Percentiles rank a stretch among this genome's conserved stretches.
Evolutionary conservation across 2,329 filamentous ascomycete genomes (phyloP).

Genomic region (Bisporella sp.): DNA sequence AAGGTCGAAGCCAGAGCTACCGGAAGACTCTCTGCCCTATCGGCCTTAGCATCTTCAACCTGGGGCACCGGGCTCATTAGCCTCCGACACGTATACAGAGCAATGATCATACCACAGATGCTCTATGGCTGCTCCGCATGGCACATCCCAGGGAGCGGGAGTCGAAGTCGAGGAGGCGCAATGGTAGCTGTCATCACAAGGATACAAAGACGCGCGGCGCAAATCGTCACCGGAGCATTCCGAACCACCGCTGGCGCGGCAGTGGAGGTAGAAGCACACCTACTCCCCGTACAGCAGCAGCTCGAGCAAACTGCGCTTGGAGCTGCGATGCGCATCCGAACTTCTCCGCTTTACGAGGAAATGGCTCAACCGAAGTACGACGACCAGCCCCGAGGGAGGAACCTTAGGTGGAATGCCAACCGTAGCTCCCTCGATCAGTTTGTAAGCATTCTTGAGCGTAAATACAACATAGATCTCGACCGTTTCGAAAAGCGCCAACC

Average conservation of each 20-base stretch:
- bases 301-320: neutral
- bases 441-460: neutral
- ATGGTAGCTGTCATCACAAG: neutral
- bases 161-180: neutral
- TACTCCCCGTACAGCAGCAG: neutral
- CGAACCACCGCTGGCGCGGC: slow-evolving; percentile 2
- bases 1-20: slow-evolving; percentile 4
- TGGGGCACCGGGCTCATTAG: neutral
- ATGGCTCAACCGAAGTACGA: neutral
- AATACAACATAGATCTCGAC: neutral
- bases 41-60: slow-evolving; percentile 1
- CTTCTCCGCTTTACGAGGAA: neutral
- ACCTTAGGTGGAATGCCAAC: too few species aligned
- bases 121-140: slow-evolving; percentile 25
- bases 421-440: neutral
- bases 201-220: too few species aligned
- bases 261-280: slow-evolving; percentile 16
- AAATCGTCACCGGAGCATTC: slow-evolving; percentile 1
- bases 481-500: neutral
- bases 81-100: slow-evolving; percentile 10
- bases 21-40: slow-evolving; percentile 1
- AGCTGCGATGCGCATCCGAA: slow-evolving; percentile 1
- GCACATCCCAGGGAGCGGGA: slow-evolving; percentile 6
- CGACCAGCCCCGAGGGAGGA: too few species aligned
- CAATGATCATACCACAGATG: slow-evolving; percentile 24